These are phyloP conservation scores for Antitrichia curtipendula DNA, from an alignment of 225 moss, liverwort and hornwort species.

Conservation along the genomic window DNA sequence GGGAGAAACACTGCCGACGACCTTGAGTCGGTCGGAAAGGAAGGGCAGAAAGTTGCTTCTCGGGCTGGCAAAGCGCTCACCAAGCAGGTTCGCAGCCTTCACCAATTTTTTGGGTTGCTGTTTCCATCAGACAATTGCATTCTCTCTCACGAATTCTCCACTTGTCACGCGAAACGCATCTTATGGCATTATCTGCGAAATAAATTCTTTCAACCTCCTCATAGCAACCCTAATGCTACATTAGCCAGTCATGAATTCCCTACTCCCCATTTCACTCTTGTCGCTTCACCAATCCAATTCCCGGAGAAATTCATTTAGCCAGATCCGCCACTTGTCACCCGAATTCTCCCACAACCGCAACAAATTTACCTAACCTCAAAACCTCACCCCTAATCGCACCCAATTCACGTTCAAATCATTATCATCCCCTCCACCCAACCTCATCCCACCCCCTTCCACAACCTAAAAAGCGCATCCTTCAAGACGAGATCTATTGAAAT, in stretches of 20 bases:
- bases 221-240: neutral
- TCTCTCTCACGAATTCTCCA: neutral
- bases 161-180: neutral
- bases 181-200: neutral
- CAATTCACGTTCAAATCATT: neutral
- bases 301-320: neutral
- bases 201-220: neutral
- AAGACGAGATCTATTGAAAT: no score
- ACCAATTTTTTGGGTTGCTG: neutral
- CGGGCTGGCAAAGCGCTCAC: slow-evolving; percentile 3
- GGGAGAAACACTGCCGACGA: slow-evolving; percentile 5
- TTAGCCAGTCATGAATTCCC: neutral
- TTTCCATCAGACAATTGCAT: neutral
- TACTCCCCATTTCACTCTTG: neutral
- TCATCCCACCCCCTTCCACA: no score
- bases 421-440: neutral
- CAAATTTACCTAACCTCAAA: neutral
- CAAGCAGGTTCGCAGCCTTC: slow-evolving; percentile 4
- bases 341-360: neutral
- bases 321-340: neutral
- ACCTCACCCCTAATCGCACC: no score
- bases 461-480: no score
- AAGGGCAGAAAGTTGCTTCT: slow-evolving; percentile 21
- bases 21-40: slow-evolving; percentile 24
- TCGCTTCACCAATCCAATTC: neutral